Conservation (phyloP, 371 early-diverging fungal species). For the Rhizopus sp. region DNA sequence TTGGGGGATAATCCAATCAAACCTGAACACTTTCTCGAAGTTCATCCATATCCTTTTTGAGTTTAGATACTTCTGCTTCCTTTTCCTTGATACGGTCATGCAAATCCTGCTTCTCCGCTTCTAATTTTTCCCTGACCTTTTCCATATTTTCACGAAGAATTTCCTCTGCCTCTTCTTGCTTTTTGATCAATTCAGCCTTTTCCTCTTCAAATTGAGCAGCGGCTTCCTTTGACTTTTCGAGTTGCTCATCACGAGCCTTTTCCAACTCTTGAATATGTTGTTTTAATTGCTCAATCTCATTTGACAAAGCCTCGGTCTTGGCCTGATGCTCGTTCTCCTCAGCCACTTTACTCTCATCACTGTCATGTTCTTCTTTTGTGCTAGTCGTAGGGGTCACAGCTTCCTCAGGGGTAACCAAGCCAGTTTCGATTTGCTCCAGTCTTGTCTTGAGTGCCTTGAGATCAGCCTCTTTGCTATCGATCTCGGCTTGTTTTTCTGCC, state of each 20-base stretch:
- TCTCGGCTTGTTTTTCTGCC: slow-evolving; percentile 22
- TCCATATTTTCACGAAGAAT: slow-evolving; percentile 32
- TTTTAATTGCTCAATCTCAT: not conserved
- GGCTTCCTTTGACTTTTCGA: slow-evolving; percentile 16
- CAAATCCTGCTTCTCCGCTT: slow-evolving; percentile 28
- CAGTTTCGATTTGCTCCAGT: slow-evolving; percentile 23
- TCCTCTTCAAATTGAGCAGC: slow-evolving; percentile 20
- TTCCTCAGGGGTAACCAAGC: slow-evolving; percentile 27
- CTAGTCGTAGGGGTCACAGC: not conserved
- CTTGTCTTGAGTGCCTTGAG: slow-evolving; percentile 17
- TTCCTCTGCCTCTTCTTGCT: slow-evolving; percentile 30
- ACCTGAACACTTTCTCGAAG: slow-evolving; percentile 30
- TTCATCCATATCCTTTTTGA: slow-evolving; percentile 31
- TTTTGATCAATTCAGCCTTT: slow-evolving; percentile 19
- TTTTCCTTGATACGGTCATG: slow-evolving; percentile 18
- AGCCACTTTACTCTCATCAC: not conserved
- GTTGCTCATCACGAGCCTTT: slow-evolving; percentile 10
- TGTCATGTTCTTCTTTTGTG: slow-evolving; percentile 8
- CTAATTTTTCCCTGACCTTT: slow-evolving; percentile 28
- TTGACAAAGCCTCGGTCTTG: not conserved
- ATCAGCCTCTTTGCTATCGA: slow-evolving; percentile 23
- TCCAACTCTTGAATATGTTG: slow-evolving; percentile 6
- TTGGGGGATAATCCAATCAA: not conserved
- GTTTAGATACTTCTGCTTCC: slow-evolving; percentile 19
- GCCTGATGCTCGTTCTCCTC: not conserved